Evolutionary conservation across 768 basidiomycete genomes (phyloP), one percentile per base, ranked within the genome.

Genomic region (Boletus vermiculosoides): DNA sequence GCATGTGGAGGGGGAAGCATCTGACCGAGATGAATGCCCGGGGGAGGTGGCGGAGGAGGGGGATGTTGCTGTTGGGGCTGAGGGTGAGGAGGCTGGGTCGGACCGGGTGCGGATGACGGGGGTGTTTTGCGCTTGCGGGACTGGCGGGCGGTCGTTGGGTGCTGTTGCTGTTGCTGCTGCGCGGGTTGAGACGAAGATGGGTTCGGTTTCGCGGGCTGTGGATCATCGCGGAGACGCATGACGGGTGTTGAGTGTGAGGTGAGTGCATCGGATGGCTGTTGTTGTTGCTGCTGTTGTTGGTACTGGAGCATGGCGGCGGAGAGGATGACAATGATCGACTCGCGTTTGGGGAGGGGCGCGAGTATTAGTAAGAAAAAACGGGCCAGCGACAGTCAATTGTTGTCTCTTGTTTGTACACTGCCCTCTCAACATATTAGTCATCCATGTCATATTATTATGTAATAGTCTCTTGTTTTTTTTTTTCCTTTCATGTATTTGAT

Each of bases 41-140:
- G 42, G 55, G 72, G 67, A 49, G 75, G 39, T 59, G 76, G 40
- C 54, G 77, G 77, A 0, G 66, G 77, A 18, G 71, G 70, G 49
- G 67, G 62, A 8, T 61, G 66, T 3, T 62, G 69, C n/a, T 72
- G 68, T 48, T 72, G 66, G 11, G 59, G 65, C 46, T 71, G 65
- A 30, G 62, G 55, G 34, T 56, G 59, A 0, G 73, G 37, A 52
- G 73, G 57, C 44, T 54, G 63, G 0, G 55, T 60, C 3, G 50
- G 60, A 3, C 45, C 54, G n/a, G 60, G 48, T 16, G 65, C 30
- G 15, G 75, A 62, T 20, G 76, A 66, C 2, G 87, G 80, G 9
- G 87, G 86, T 0, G 87, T 66, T 71, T 91, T 91, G 64, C 89
- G 83, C 69, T 91, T 91, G 56, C 87, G 80, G 33, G 75, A 45